Evolutionary conservation across 2,329 filamentous ascomycete genomes (phyloP), one percentile per base, ranked within the genome.

Genomic region (Aspergillus flavus): DNA sequence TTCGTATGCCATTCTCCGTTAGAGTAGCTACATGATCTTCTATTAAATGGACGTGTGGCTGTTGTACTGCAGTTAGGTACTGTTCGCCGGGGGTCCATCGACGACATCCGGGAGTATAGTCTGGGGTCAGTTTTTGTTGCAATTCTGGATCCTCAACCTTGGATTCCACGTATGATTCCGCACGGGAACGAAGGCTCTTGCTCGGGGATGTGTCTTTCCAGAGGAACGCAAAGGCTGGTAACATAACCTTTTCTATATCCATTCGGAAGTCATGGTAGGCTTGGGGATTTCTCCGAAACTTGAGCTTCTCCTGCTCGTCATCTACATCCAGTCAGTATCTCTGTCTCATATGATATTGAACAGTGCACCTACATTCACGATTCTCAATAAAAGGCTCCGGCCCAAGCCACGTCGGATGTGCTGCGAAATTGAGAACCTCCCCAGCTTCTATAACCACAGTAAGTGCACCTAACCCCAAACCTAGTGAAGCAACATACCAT

Each of bases 351-450:
- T 3, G 12, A n/a, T 21, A 0, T 10, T 12, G 28, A 11, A 16
- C 28, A 21, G 19, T 3, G 2, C 2, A 36, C 30, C 5, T 54
- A 36, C 30, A 36, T 11, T 16, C n/a, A 34, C 30, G 61, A 58
- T 70, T 66, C 21, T 59, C 63, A 4, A 61, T 14, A 58, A 73
- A 68, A 14, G 66, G 54, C n/a, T 68, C 61, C 21, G 71, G 68
- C 16, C 50, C 50, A 36, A 75, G 71, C 73, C 73, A 75, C 10
- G 73, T 72, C 21, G 69, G 65, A 3, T 67, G 68, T 28, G 72
- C 70, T 28, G 73, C 68, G 26, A 73, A 75, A 57, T 69, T 71
- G 26, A 71, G 64, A 34, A 75, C n/a, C 19, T 48, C 52, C 10
- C 66, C 64, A 23, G 73, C 58, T 7, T 65, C 56, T 7, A 70